A percentile compares a stretch with the other conserved stretches of the same genome.
phyloP scores from a whole-genome alignment of 495 filamentous ascomycete species.

The Tuber aestivum region DNA sequence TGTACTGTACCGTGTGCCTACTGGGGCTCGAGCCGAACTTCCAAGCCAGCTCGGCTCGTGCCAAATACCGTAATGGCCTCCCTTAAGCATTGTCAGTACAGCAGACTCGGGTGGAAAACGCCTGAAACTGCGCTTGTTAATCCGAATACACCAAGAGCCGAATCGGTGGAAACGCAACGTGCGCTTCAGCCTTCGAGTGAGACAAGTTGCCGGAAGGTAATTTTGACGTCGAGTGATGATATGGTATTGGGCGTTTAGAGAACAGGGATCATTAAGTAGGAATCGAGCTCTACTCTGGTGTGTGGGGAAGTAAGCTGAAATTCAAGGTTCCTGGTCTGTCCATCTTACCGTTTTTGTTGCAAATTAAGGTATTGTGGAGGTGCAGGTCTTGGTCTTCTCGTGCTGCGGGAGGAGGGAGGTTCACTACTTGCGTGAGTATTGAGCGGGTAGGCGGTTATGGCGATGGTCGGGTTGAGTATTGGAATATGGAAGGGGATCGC shows the following conservation, averaged over 20 bases:
- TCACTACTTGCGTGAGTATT: background rate
- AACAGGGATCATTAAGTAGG: background rate
- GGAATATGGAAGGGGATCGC: no score
- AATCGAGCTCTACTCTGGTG: background rate
- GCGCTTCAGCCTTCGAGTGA: background rate
- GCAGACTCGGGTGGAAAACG: background rate
- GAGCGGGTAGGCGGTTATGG: background rate
- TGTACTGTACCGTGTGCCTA: background rate
- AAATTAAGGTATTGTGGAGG: background rate
- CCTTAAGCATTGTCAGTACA: background rate
- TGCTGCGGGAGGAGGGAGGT: background rate
- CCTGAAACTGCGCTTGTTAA: background rate
- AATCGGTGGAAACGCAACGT: background rate
- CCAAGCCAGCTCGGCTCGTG: background rate
- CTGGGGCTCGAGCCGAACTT: background rate
- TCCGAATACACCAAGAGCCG: background rate
- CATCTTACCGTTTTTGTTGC: background rate
- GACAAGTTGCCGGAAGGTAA: background rate
- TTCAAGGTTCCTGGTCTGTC: background rate
- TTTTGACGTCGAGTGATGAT: background rate
- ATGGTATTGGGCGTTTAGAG: background rate
- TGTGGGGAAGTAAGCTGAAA: background rate
- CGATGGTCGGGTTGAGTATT: background rate
- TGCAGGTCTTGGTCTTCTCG: background rate
- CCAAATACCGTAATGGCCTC: background rate